Evolutionary conservation across 495 filamentous ascomycete species (phyloP).

Genomic region (Aspergillus bertholletiae): DNA sequence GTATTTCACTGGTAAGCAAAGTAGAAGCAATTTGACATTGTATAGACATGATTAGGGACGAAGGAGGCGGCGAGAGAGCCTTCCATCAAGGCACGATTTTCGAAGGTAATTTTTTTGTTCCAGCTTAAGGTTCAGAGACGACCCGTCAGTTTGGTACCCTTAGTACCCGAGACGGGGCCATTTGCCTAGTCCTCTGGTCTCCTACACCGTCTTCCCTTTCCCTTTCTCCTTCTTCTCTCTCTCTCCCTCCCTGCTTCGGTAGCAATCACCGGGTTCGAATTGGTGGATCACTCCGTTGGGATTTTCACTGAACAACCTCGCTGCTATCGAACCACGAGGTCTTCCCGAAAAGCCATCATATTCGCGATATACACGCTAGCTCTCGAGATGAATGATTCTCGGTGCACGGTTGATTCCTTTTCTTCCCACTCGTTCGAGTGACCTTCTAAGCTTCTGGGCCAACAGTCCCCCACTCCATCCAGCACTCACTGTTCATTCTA

Average conservation of each 20-base stretch:
- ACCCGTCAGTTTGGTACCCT: conserved; percentile 19
- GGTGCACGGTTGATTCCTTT: too few species aligned
- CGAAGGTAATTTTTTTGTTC: background rate
- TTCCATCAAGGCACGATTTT: background rate
- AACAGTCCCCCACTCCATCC: background rate
- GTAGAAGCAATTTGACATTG: background rate
- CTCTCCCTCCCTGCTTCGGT: conserved; percentile 36
- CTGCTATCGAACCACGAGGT: background rate
- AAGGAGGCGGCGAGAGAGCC: background rate
- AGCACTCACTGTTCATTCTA: background rate
- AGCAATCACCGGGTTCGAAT: background rate
- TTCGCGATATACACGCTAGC: background rate
- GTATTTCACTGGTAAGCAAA: background rate
- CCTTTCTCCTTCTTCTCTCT: conserved; percentile 3
- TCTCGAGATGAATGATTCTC: too few species aligned
- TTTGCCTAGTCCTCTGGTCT: conserved; percentile 20
- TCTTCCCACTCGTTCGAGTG: background rate
- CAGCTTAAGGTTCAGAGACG: conserved; percentile 1
- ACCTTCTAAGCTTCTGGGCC: background rate
- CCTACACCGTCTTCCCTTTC: conserved; percentile 16
- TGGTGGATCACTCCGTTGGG: background rate
- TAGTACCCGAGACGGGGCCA: conserved; percentile 17
- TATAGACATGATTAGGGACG: background rate
- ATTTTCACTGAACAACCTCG: background rate
- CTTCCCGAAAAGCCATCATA: background rate